Conservation (phyloP, 345 rosid genomes). For the Syzygium aqueum region DNA sequence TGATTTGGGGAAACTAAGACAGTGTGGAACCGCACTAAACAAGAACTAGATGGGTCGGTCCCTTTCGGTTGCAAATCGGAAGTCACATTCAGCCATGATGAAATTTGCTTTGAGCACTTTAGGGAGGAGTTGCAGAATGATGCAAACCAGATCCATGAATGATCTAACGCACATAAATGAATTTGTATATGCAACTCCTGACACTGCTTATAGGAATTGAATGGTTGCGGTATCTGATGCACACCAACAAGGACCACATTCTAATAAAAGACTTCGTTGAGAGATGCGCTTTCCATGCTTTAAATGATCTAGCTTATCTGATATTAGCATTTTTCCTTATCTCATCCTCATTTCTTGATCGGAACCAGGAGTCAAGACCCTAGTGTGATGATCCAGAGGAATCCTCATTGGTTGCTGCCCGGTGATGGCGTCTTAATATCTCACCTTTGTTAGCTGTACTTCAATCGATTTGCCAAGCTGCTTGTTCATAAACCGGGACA, state of each 20-base stretch:
- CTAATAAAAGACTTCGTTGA: not conserved
- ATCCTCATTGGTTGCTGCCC: conserved; percentile 19
- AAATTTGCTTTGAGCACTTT: not conserved
- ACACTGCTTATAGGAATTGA: not conserved
- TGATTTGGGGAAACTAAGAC: no score
- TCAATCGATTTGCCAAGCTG: conserved; percentile 22
- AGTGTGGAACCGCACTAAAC: no score
- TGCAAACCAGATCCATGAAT: not conserved
- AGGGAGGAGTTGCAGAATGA: not conserved
- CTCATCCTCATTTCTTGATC: not conserved
- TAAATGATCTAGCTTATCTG: not conserved
- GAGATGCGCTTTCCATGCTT: not conserved
- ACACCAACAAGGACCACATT: not conserved
- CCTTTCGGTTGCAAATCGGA: no score
- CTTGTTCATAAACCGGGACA: conserved; percentile 34
- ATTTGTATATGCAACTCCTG: not conserved
- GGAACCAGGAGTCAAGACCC: conserved; percentile 16
- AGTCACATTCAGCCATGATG: not conserved
- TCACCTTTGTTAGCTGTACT: conserved; percentile 5
- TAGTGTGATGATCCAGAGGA: conserved; percentile 24
- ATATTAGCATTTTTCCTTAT: not conserved
- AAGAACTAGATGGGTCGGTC: no score
- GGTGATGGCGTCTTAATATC: not conserved
- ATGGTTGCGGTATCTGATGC: not conserved
- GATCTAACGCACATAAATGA: not conserved